Evolutionary conservation across 495 filamentous ascomycete species (phyloP).

Genomic region (Penicillium arizonense): DNA sequence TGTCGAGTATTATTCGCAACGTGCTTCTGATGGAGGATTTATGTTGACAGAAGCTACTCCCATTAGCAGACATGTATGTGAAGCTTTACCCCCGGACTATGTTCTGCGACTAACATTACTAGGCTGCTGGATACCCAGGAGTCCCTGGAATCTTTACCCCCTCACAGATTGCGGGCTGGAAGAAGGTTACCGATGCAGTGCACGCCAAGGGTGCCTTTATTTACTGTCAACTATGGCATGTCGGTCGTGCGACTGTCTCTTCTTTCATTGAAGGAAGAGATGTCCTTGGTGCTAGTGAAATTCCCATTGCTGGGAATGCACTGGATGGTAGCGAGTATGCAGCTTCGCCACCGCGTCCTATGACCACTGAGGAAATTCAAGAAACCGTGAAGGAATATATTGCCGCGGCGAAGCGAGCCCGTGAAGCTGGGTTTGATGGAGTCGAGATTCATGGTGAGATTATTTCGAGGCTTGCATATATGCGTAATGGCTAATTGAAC

Average conservation of each 20-base stretch:
- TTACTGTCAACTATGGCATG: conserved; percentile 52
- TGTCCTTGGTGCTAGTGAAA: conserved; percentile 17
- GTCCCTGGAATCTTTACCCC: conserved; percentile 48
- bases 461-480: background rate
- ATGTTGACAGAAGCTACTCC: conserved; percentile 49
- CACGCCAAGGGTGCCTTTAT: conserved; percentile 51
- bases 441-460: conserved; percentile 52
- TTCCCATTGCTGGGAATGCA: conserved; percentile 25
- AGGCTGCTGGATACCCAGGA: conserved; percentile 40
- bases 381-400: conserved; percentile 47
- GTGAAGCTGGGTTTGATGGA: conserved; percentile 61
- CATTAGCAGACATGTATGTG: conserved; percentile 27
- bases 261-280: conserved; percentile 26
- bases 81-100: background rate
- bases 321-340: conserved; percentile 28
- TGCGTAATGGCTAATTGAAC: background rate
- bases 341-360: conserved; percentile 35
- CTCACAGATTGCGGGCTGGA: conserved; percentile 49
- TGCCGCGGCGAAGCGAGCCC: conserved; percentile 56
- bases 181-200: conserved; percentile 49
- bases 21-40: conserved; percentile 45
- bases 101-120: background rate
- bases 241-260: conserved; percentile 46
- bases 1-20: conserved; percentile 50
- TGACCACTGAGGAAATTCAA: conserved; percentile 46